Base-by-base conservation (phyloP, 2,329 filamentous ascomycete genomes). In the Niveomyces coronatus region DNA sequence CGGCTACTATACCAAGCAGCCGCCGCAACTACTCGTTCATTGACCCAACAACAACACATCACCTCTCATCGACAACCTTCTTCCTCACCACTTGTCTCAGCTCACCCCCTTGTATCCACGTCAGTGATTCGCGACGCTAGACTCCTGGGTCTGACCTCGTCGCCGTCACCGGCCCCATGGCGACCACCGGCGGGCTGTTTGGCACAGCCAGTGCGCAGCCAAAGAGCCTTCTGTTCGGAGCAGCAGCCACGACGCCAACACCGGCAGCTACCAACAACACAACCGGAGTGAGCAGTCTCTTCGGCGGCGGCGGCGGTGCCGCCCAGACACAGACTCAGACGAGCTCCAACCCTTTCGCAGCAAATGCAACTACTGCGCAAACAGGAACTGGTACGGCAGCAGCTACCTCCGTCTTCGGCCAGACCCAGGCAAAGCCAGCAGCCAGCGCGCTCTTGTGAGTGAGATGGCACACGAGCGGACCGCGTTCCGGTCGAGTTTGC, bases 151-250 rank as follows among this genome's bases (percentile, higher is more conserved):
- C 44, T 53, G 43, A 54, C 49, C 15, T 45, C 28, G n/a, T 50
- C 40, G 44, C 51, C 42, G 45, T 47, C 52, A 50, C 37, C 39
- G 36, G 36, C 22, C 22, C 36, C n/a, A 62, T 63, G 50, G 54
- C 62, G 32, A 55, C 57, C 15, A 51, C 54, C 15, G 55, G 62
- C 29, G 53, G 61, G 35, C 45, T 65, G 20, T 64, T 63, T 45
- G 60, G 58, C 24, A 44, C 34, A 19, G 39, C 37, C 4, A 19
- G 13, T 8, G 16, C 48, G 14, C 52, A 53, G 45, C 49, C 45
- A 19, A 54, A 54, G 40, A 39, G 50, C 20, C 44, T 52, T 9
- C 47, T 61, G 23, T 61, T 60, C 43, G 56, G 57, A 15, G 44
- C 49, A 24, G 47, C 48, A 14, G 43, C 52, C 3, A 38, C 56